Evolutionary conservation across 148 eudicot genomes (phyloP), one percentile per base, ranked within the genome.

Genomic region (Amaranthus cruentus): DNA sequence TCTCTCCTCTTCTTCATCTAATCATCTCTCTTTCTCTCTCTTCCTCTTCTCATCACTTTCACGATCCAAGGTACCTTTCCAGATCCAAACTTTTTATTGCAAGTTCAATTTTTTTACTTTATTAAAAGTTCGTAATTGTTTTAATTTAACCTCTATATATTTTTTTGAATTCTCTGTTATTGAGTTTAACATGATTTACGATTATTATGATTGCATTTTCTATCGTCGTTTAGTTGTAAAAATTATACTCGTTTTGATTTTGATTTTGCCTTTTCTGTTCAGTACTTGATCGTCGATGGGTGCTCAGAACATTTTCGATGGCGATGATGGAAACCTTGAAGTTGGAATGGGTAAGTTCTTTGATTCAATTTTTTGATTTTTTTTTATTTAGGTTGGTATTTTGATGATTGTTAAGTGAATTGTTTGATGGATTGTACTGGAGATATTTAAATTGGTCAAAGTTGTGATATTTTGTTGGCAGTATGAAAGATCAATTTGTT

Each of bases 291-390:
- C 74, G 55, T 80, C 67, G 55, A 93, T 93, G 98, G 94, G 87
- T 82, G 87, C 73, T 44, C 78, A 76, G 68, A 89, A 86, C 80
- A 83, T 84, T 71, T 6, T 88, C 73, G 91, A 91, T 62, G 76
- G 83, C 73, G 97, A 91, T 13, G 97, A 94, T 73, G 97, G 95
- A 66, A 85, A 81, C 64, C 86, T 91, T 69, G 98, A 94, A 86
- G 81, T 94, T 79, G 98, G 97, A 60, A 94, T 94, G 97, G 98
- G 98, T 94, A 84, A 83, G 83, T 80, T 84, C 43, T 59, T 51
- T 28, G 15, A 55, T 70, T 62, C 44, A 5, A 47, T 57, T 14
- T 14, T 74, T 46, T 79, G 50, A 58, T 62, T 61, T 6, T 10
- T 4, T 14, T 62, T 12, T 28, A 6, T 1, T 11, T 3, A 12